Evolutionary conservation across 2,329 filamentous ascomycete species (phyloP).

Genomic region (Cytospora chrysosperma): DNA sequence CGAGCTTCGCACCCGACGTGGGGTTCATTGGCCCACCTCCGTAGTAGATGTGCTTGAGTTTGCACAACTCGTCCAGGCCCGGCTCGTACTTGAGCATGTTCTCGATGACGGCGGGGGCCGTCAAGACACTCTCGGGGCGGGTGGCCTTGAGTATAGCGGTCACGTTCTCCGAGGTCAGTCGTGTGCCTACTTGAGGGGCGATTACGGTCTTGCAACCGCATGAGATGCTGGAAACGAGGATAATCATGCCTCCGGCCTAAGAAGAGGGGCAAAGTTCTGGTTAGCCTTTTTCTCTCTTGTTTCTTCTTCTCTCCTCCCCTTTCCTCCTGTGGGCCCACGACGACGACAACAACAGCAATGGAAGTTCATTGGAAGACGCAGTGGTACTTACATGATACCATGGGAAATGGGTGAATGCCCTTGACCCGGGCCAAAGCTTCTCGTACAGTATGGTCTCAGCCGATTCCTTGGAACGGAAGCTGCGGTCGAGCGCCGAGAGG

Average conservation of each 20-base stretch:
- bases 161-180: slow-evolving; percentile 23
- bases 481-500: slow-evolving; percentile 7
- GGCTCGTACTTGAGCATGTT: slow-evolving; percentile 24
- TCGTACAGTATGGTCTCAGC: neutral
- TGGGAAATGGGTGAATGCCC: slow-evolving; percentile 2
- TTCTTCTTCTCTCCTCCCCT: too few relatives aligned
- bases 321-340: neutral
- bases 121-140: slow-evolving; percentile 16
- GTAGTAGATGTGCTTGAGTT: slow-evolving; percentile 23
- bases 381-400: slow-evolving; percentile 14
- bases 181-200: slow-evolving; percentile 20
- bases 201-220: slow-evolving; percentile 19
- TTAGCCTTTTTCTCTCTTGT: neutral
- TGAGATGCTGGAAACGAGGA: slow-evolving; percentile 1
- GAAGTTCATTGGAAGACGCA: neutral
- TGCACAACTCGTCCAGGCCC: slow-evolving; percentile 21
- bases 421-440: slow-evolving; percentile 1
- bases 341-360: neutral
- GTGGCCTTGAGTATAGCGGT: slow-evolving; percentile 17
- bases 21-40: slow-evolving; percentile 26
- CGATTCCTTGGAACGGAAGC: neutral
- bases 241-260: slow-evolving; percentile 17
- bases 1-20: slow-evolving; percentile 23
- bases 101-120: slow-evolving; percentile 26
- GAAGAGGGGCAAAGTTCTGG: neutral